Evolutionary conservation across 441 rosid species (phyloP).

Genomic region (Manihot esculenta): DNA sequence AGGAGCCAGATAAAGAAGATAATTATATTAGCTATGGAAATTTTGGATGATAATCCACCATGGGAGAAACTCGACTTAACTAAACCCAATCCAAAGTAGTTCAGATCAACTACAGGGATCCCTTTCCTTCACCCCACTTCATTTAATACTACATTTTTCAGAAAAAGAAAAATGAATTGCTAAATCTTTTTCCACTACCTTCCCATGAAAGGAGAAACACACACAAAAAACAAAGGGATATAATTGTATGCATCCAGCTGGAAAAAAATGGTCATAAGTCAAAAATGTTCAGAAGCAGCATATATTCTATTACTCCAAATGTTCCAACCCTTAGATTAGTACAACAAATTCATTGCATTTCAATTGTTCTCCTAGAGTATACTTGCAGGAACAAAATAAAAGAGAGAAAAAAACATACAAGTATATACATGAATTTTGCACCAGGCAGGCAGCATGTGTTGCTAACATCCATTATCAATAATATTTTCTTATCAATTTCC

Average conservation of each 20-base stretch:
- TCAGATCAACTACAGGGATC: no score
- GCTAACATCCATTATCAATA: slow-evolving; percentile 5
- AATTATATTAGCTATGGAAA: not conserved
- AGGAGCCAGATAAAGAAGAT: slow-evolving; percentile 14
- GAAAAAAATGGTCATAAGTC: not conserved
- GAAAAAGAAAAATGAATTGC: not conserved
- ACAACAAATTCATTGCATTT: slow-evolving; percentile 2
- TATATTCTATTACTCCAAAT: not conserved
- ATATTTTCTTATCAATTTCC: slow-evolving; percentile 20
- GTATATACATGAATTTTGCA: not conserved
- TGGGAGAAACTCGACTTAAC: not conserved
- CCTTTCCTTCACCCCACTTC: no score
- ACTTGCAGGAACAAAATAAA: no score
- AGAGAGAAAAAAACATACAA: not conserved
- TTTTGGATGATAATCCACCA: not conserved
- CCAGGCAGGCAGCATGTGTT: not conserved
- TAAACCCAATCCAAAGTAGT: no score
- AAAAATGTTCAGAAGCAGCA: slow-evolving; percentile 13
- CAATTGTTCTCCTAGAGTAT: not conserved
- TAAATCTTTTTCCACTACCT: no score
- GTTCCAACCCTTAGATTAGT: not conserved
- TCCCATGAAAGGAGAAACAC: not conserved
- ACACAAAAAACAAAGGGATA: not conserved
- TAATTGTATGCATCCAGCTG: not conserved
- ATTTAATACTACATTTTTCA: not conserved